A percentile compares a stretch with the other conserved stretches of the same genome.
phyloP scores from a whole-genome alignment of 1,284 basidiomycete genomes.

The Violaceomyces palustris region DNA sequence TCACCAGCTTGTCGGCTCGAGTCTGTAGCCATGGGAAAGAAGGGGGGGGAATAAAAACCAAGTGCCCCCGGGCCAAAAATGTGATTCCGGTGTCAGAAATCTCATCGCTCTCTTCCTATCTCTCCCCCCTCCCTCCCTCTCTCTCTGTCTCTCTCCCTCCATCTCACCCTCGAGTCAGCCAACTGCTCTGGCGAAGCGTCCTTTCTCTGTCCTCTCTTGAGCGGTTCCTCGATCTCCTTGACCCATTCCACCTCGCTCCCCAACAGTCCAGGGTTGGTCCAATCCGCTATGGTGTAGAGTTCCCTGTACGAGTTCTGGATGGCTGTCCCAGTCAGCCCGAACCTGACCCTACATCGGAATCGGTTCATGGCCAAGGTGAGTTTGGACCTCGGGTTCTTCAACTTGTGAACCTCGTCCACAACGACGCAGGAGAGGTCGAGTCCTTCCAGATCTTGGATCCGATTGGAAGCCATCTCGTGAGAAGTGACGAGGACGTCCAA shows the following conservation, averaged over 20 bases:
- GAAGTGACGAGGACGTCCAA: conserved; percentile 59
- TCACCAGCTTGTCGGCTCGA: conserved; percentile 57
- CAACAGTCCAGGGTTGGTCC: conserved; percentile 27
- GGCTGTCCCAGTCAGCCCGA: conserved; percentile 73
- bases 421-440: conserved; percentile 56
- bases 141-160: too few relatives aligned
- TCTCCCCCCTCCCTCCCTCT: too few relatives aligned
- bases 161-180: conserved; percentile 54
- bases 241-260: conserved; percentile 22
- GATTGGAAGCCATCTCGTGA: conserved; percentile 47
- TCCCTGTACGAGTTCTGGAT: conserved; percentile 82
- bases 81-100: too few relatives aligned
- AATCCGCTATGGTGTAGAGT: conserved; percentile 62
- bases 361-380: conserved; percentile 64
- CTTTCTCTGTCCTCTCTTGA: conserved; percentile 63
- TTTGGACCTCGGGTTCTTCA: conserved; percentile 67
- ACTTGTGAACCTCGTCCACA: conserved; percentile 74
- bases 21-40: too few relatives aligned
- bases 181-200: conserved; percentile 63
- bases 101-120: too few relatives aligned
- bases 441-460: conserved; percentile 69
- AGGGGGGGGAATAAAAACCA: too few relatives aligned
- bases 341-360: conserved; percentile 63
- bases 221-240: conserved; percentile 50
- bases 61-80: too few relatives aligned